These are phyloP conservation scores for Quercus agrifolia DNA, from an alignment of 306 rosid species.

Conservation along the genomic window DNA sequence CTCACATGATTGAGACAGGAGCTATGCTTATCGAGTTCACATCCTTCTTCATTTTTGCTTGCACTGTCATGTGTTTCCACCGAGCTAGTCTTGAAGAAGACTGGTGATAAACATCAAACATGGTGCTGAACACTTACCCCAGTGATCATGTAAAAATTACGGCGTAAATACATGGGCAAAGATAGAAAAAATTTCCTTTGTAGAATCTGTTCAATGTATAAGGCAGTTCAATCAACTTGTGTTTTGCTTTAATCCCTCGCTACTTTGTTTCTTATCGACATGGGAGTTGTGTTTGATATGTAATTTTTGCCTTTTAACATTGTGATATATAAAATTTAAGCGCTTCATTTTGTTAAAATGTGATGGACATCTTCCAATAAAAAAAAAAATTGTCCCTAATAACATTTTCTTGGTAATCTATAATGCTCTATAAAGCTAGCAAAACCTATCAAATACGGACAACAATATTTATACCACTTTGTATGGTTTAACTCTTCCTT, in stretches of 20 bases:
- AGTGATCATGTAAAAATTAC: slow-evolving; percentile 4
- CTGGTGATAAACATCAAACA: slow-evolving; percentile 46
- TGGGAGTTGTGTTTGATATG: slow-evolving; percentile 3
- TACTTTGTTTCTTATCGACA: not conserved
- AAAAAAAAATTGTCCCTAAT: too few relatives aligned
- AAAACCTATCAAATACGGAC: too few relatives aligned
- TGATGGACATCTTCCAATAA: too few relatives aligned
- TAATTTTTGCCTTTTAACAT: too few relatives aligned
- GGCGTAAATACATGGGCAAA: slow-evolving; percentile 6
- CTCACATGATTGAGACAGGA: slow-evolving; percentile 87
- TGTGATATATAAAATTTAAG: too few relatives aligned
- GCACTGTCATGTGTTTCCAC: slow-evolving; percentile 89
- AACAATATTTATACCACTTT: too few relatives aligned
- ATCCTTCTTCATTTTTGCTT: slow-evolving; percentile 85
- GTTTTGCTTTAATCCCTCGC: not conserved
- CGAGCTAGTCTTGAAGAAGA: slow-evolving; percentile 94
- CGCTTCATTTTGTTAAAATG: too few relatives aligned
- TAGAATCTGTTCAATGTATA: slow-evolving; percentile 35
- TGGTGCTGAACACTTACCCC: slow-evolving; percentile 17
- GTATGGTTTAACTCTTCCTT: too few relatives aligned
- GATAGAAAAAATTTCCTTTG: slow-evolving; percentile 17
- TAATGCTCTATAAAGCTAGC: too few relatives aligned
- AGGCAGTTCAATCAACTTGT: slow-evolving; percentile 12
- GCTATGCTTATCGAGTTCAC: slow-evolving; percentile 94
- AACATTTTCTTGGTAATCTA: too few relatives aligned